phyloP scores from a whole-genome alignment of 2,329 filamentous ascomycete genomes.

The Onygenales sp. region DNA sequence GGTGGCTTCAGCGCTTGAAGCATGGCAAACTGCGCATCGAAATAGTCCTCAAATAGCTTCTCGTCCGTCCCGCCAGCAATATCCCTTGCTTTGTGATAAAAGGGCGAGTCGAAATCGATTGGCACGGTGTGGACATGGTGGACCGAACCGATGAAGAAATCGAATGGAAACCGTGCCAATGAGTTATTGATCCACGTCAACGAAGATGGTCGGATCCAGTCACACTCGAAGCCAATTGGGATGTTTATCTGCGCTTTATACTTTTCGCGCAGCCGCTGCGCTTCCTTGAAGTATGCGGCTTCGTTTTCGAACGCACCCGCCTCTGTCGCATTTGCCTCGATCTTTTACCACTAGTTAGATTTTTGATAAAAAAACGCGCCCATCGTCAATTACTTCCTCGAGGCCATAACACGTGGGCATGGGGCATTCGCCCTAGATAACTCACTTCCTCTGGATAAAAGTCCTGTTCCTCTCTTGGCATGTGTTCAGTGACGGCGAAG shows the following conservation, averaged over 20 bases:
- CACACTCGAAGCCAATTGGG: constrained; percentile 82
- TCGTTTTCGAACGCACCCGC: constrained; percentile 37
- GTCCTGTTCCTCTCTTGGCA: constrained; percentile 71
- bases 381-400: neutral
- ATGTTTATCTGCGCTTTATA: constrained; percentile 67
- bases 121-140: constrained; percentile 82
- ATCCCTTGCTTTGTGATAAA: constrained; percentile 57
- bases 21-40: constrained; percentile 80
- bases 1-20: constrained; percentile 59
- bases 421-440: neutral
- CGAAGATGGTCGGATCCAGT: constrained; percentile 72
- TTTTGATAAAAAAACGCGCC: too few species aligned
- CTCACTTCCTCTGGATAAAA: constrained; percentile 83
- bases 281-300: constrained; percentile 63
- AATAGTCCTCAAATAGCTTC: constrained; percentile 71
- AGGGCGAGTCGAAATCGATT: constrained; percentile 70
- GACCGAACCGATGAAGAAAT: constrained; percentile 87
- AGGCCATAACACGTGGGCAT: neutral
- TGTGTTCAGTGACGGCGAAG: constrained; percentile 89
- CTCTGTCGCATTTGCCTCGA: constrained; percentile 24
- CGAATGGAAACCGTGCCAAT: constrained; percentile 54
- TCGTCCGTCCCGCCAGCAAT: constrained; percentile 56
- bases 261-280: constrained; percentile 57
- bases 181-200: constrained; percentile 52
- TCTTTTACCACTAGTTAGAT: constrained; percentile 11